Conservation (phyloP, 129 eudicot genomes). For the Tagetes patula region DNA sequence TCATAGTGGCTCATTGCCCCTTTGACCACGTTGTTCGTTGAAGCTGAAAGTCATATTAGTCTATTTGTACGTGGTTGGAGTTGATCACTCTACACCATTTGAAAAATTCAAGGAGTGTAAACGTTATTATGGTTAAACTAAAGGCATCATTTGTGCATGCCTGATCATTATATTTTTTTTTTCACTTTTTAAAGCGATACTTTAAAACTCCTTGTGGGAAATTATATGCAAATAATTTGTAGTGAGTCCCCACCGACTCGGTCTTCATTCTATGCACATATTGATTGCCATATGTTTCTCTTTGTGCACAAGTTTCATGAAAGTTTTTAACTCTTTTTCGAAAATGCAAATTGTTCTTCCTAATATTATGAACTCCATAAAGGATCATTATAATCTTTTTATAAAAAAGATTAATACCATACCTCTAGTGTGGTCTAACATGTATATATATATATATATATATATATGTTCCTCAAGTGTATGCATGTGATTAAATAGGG, state of each 20-base stretch:
- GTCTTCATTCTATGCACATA: slow-evolving; percentile 28
- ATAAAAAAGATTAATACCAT: no score
- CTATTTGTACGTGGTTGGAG: no score
- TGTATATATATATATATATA: no score
- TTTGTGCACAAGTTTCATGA: slow-evolving; percentile 42
- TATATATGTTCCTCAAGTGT: no score
- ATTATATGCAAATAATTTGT: slow-evolving; percentile 44
- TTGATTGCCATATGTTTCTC: slow-evolving; percentile 33
- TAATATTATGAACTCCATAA: slow-evolving; percentile 30
- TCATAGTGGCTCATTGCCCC: no score
- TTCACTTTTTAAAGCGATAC: slow-evolving; percentile 31
- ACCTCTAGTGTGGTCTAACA: no score
- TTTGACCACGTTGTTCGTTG: no score
- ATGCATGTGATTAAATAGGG: no score
- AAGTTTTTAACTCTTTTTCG: slow-evolving; percentile 31
- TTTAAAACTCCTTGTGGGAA: slow-evolving; percentile 38
- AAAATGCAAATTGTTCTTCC: slow-evolving; percentile 37
- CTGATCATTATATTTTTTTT: slow-evolving; percentile 15
- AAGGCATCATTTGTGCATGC: slow-evolving; percentile 34
- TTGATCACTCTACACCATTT: no score
- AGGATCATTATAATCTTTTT: slow-evolving; percentile 17
- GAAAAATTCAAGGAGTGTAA: no score
- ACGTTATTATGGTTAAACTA: slow-evolving; percentile 19
- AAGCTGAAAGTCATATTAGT: no score
- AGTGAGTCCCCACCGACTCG: slow-evolving; percentile 39